Conservation (phyloP, 2,329 filamentous ascomycete species). For the Aureobasidium sp. region DNA sequence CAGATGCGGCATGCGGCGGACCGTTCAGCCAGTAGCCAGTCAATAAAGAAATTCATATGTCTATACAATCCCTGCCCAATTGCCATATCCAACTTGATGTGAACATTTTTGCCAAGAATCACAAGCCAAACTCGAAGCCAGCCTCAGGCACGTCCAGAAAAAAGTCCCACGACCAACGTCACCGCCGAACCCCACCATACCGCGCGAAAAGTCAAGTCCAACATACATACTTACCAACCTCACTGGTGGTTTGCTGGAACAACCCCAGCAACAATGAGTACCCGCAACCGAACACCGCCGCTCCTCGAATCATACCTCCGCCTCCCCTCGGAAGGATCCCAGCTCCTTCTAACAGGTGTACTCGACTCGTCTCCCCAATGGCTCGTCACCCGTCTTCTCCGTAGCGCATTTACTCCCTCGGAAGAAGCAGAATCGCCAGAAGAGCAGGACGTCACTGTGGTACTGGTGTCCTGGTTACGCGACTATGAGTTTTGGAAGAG, state of each 20-base stretch:
- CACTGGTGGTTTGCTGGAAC: not conserved
- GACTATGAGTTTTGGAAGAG: slow-evolving; percentile 72
- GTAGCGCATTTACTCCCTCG: slow-evolving; percentile 33
- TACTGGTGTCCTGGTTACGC: slow-evolving; percentile 77
- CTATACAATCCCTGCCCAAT: too few relatives aligned
- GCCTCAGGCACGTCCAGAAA: not conserved
- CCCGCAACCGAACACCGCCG: slow-evolving; percentile 42
- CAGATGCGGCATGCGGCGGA: too few relatives aligned
- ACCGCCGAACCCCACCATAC: slow-evolving; percentile 1
- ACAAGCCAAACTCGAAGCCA: slow-evolving; percentile 11
- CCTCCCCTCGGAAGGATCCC: slow-evolving; percentile 49
- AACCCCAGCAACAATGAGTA: not conserved
- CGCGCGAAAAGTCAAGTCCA: not conserved
- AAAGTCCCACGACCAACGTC: slow-evolving; percentile 2
- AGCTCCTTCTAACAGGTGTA: slow-evolving; percentile 61
- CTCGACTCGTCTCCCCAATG: slow-evolving; percentile 46
- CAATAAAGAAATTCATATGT: too few relatives aligned
- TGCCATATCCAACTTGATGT: not conserved
- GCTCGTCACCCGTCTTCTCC: slow-evolving; percentile 46
- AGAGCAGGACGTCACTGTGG: slow-evolving; percentile 37
- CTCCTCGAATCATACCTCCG: slow-evolving; percentile 57
- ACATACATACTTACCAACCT: not conserved
- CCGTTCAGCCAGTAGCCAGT: too few relatives aligned
- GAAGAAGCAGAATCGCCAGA: slow-evolving; percentile 16
- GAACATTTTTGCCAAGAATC: slow-evolving; percentile 7